Evolutionary conservation across 768 basidiomycete species (phyloP), one percentile per base, ranked within the genome.

Genomic region (Lentinula sp.): DNA sequence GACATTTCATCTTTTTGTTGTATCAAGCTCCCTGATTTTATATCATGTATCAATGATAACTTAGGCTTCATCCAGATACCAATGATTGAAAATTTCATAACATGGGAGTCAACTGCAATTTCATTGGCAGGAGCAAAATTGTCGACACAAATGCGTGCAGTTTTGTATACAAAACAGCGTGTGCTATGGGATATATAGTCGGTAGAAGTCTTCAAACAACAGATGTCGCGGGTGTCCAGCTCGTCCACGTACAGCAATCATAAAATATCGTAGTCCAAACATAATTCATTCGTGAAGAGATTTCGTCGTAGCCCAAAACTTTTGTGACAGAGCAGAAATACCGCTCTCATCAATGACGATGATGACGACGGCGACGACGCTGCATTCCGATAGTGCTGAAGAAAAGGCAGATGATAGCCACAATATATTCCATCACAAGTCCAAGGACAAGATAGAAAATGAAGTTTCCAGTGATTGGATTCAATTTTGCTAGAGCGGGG

Each of bases 391-490:
- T 62, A 2, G 77, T 79, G 65, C 79, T 80, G 56, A 76, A 75
- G 48, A 79, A 67, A 49, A 81, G 67, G 65, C 78, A 89, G 55
- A 86, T 74, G 40, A 75, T 61, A 52, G 77, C 76, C 13, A 80
- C 75, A 40, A 77, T 67, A 65, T 76, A 84, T 70, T 90, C 88
- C 82, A 83, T 84, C 43, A 87, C 62, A 42, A 85, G 73, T 13
- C 80, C 79, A 75, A 89, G 80, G 59, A 79, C 70, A 34, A 88
- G 75, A 68, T 79, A 89, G 64, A 83, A 65, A 53, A 79, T 70
- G 84, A 83, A 87, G 61, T 79, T 70, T 34, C 87, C 86, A 2
- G 78, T 80, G 39, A 82, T 66, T 54, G 82, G 75, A 65, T 86
- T 84, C 68, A 87, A 82, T 67, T 79, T 78, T 40, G 78, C 78